Percentiles rank a stretch among this genome's conserved stretches.
Conservation (phyloP, 495 filamentous ascomycete species). For the Penicillium fimorum region DNA sequence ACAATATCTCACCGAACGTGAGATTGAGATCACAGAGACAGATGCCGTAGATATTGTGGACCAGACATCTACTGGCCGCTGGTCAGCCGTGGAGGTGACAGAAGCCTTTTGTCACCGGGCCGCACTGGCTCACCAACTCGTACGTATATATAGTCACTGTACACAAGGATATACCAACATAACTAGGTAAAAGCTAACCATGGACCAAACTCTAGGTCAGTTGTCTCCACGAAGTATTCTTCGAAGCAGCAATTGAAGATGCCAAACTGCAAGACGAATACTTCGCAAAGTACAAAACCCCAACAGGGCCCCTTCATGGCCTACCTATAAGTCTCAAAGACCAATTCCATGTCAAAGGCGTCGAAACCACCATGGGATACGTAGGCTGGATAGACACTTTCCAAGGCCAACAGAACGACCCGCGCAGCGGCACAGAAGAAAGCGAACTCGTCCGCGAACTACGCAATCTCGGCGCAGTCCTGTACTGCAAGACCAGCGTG, state of each 20-base stretch:
- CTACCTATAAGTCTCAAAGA: conserved; percentile 68
- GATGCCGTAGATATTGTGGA: conserved; percentile 50
- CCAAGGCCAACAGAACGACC: conserved; percentile 45
- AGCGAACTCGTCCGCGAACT: conserved; percentile 54
- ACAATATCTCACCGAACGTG: conserved; percentile 52
- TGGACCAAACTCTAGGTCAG: conserved; percentile 38
- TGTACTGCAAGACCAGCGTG: conserved; percentile 66
- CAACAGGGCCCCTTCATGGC: conserved; percentile 62
- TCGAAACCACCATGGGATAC: conserved; percentile 67
- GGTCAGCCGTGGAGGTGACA: conserved; percentile 51
- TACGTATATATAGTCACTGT: conserved; percentile 16
- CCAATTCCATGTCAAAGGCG: conserved; percentile 65
- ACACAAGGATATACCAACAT: not conserved
- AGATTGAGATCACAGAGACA: conserved; percentile 57
- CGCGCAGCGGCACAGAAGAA: conserved; percentile 36
- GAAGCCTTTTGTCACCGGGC: conserved; percentile 58
- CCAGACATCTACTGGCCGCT: conserved; percentile 45
- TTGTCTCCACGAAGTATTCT: conserved; percentile 63
- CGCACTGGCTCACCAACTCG: conserved; percentile 56
- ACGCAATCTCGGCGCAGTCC: conserved; percentile 55
- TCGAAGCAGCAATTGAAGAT: conserved; percentile 56
- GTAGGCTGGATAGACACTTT: conserved; percentile 53
- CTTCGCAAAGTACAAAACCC: conserved; percentile 43
- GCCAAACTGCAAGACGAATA: conserved; percentile 61
- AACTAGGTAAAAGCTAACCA: not conserved